A percentile compares a stretch with the other conserved stretches of the same genome.
Evolutionary conservation across 768 basidiomycete species (phyloP).

Genomic region (Trametes cubensis): DNA sequence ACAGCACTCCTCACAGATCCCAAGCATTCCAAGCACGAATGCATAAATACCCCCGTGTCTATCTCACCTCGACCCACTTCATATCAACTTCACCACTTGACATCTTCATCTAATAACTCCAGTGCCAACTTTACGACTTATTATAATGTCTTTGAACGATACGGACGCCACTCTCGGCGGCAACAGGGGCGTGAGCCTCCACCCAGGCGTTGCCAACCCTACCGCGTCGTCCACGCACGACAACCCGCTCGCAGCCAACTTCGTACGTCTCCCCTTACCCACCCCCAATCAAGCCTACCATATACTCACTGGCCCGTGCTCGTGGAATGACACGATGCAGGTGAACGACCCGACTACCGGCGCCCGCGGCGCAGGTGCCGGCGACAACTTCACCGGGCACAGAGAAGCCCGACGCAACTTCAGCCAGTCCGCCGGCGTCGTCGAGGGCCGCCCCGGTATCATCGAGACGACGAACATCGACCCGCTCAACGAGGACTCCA

Average conservation of each 20-base stretch:
- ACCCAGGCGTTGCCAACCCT: constrained; percentile 50
- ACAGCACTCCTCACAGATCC: not conserved
- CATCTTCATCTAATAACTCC: not conserved
- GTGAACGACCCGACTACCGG: constrained; percentile 45
- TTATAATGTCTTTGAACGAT: constrained; percentile 44
- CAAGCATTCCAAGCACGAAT: not conserved
- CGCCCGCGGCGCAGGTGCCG: constrained; percentile 45
- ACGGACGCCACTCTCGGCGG: constrained; percentile 30
- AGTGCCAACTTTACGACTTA: not conserved
- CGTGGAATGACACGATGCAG: constrained; percentile 27
- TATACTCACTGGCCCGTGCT: no score
- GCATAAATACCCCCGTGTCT: not conserved
- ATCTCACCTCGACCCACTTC: not conserved
- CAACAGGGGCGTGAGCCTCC: constrained; percentile 40
- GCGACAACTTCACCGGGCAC: constrained; percentile 42
- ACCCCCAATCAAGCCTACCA: no score
- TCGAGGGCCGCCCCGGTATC: constrained; percentile 57
- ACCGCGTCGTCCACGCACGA: constrained; percentile 40
- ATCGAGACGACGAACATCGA: constrained; percentile 58
- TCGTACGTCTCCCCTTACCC: constrained; percentile 38
- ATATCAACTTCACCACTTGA: not conserved
- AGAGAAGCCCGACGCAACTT: constrained; percentile 43
- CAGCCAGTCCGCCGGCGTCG: constrained; percentile 49
- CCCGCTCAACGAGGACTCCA: constrained; percentile 50
- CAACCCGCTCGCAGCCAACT: constrained; percentile 44